These are phyloP conservation scores for Phoenix roebelenii DNA, from an alignment of 176 grass and related monocot genomes.

Conservation along the genomic window DNA sequence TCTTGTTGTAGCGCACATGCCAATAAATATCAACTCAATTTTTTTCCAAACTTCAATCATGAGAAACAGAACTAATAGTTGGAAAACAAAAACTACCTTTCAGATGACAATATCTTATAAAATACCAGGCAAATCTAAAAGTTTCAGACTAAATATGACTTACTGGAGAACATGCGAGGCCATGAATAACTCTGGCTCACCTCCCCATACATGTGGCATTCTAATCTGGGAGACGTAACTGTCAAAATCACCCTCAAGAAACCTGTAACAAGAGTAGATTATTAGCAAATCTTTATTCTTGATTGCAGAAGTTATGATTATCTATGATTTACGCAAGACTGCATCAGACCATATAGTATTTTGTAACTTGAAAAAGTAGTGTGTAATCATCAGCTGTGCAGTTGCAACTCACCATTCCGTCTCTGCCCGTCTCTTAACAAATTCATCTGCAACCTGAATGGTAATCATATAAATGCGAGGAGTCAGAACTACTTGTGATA, in stretches of 20 bases:
- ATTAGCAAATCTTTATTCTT: neutral
- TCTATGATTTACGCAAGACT: neutral
- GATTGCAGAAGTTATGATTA: neutral
- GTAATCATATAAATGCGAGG: neutral
- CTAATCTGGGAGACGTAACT: conserved; percentile 73
- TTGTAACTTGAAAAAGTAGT: conserved; percentile 1
- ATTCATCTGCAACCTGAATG: conserved; percentile 74
- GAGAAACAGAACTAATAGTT: no score
- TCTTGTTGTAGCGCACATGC: no score
- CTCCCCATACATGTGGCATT: conserved; percentile 70
- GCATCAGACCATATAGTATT: neutral
- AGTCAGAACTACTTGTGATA: conserved; percentile 5
- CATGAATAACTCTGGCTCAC: conserved; percentile 78
- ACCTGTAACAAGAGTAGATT: conserved; percentile 32
- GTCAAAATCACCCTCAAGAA: conserved; percentile 84
- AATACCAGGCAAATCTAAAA: neutral
- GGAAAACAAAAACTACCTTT: conserved; percentile 8
- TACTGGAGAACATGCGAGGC: conserved; percentile 81
- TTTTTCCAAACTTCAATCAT: no score
- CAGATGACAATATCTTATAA: neutral
- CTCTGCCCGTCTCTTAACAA: conserved; percentile 61
- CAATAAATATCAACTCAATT: no score
- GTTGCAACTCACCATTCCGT: conserved; percentile 62
- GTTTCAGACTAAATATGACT: conserved; percentile 10
- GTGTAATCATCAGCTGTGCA: no score